Evolutionary conservation across 495 filamentous ascomycete genomes (phyloP), one percentile per base, ranked within the genome.

Genomic region (Bathelium albidoporum): DNA sequence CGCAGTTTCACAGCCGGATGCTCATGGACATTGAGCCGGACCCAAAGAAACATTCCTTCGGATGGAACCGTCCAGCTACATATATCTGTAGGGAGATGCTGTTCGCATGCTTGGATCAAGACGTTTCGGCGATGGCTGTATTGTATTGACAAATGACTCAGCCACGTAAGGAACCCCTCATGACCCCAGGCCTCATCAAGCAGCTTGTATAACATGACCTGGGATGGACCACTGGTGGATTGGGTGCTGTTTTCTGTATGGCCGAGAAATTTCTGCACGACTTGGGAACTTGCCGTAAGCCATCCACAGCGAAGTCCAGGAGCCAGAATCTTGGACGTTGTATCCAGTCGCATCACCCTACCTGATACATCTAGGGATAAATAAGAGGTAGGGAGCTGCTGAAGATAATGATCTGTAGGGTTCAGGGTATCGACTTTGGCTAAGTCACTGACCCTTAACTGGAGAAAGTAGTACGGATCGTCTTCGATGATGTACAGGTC

Each of bases 401-500:
- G 43, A 4, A 64, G 62, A 31, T 59, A 39, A 2, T 29, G n/a
- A 44, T 32, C 58, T 39, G 61, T 12, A 16, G 32, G 43, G 32
- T 4, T 20, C 39, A 59, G 16, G 1, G 18, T 44, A 36, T 43
- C 4, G 5, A 31, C 28, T 26, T 20, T 41, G n/a, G 58, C 18
- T 18, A 22, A 28, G 5, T 39, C 22, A 12, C 36, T 26, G 1
- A 3, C 59, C n/a, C 41, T 12, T 11, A 65, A 59, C 43, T 65
- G 63, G 32, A 65, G 32, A 31, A 52, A 65, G n/a, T 49, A 75
- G 45, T 95, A 95, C 22, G 90, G 90, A 71, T 95, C 90, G 69
- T 95, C 90, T 73, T 95, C 90, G 66, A 95, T 70, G 70, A 95
- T 90, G 72, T 82, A 85, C 34, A 94, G 58, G 68, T 93, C 88